A percentile compares a stretch with the other conserved stretches of the same genome.
These are phyloP conservation scores for Pelargonium citronellum DNA, from an alignment of 441 rosid species.

Conservation along the genomic window DNA sequence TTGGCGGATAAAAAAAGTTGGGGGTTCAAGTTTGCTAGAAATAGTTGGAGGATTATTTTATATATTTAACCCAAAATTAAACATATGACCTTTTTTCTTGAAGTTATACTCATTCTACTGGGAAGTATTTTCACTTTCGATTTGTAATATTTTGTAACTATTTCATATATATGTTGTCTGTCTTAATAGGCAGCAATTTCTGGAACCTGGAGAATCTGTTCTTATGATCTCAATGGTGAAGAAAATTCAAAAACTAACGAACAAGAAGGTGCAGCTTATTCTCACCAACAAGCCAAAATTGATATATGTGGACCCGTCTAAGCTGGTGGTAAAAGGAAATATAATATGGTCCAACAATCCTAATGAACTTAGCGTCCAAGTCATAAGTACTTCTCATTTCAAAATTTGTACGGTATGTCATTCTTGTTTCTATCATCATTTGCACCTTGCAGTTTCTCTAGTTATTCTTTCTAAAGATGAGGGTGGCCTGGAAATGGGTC, in stretches of 20 bases:
- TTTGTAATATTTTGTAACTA: not conserved
- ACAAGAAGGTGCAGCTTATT: slow-evolving; percentile 96
- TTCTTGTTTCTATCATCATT: too few relatives aligned
- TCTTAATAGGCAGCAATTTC: slow-evolving; percentile 84
- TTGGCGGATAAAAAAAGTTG: too few relatives aligned
- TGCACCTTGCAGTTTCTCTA: not conserved
- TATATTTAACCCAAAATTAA: too few relatives aligned
- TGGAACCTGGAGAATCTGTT: slow-evolving; percentile 92
- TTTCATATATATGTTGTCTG: slow-evolving; percentile 7
- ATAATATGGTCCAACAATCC: slow-evolving; percentile 93
- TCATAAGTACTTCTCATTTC: slow-evolving; percentile 69
- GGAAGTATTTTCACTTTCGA: not conserved
- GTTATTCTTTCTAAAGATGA: not conserved
- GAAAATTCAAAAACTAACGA: slow-evolving; percentile 80
- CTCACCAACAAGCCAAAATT: slow-evolving; percentile 92
- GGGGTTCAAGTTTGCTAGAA: too few relatives aligned
- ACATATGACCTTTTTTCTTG: not conserved
- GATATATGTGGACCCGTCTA: slow-evolving; percentile 87
- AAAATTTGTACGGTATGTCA: slow-evolving; percentile 74
- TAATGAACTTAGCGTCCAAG: slow-evolving; percentile 72
- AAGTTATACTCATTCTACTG: too few relatives aligned
- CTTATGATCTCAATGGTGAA: slow-evolving; percentile 95
- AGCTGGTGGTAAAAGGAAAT: slow-evolving; percentile 76
- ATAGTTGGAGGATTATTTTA: too few relatives aligned
- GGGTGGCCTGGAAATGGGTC: not conserved